A percentile compares a stretch with the other conserved stretches of the same genome.
Conservation (phyloP, 257 asterid genomes). For the Solanum piurae region DNA sequence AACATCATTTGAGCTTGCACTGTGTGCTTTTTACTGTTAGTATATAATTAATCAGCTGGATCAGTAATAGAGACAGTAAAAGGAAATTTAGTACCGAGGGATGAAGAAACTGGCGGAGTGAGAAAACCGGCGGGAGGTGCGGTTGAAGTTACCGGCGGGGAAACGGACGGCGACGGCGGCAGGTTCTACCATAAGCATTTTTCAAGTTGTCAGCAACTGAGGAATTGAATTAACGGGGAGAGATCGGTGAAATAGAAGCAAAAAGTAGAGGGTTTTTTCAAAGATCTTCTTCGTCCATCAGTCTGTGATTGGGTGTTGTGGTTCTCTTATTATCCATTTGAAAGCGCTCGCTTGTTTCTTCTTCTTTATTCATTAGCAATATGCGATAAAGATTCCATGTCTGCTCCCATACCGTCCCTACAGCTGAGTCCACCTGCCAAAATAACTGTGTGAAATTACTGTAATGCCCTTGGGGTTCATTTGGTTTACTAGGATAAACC, state of each 20-base stretch:
- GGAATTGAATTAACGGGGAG: not conserved
- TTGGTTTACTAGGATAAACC: not conserved
- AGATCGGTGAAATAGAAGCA: not conserved
- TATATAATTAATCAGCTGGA: not conserved
- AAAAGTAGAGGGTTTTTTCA: not conserved
- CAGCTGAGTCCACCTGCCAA: not conserved
- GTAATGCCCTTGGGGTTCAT: not conserved
- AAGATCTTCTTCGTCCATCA: not conserved
- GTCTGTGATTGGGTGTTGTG: constrained; percentile 13
- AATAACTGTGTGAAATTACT: not conserved
- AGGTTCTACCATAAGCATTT: constrained; percentile 65
- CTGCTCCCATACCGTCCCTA: not conserved
- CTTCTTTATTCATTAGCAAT: not conserved
- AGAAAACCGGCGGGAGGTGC: not conserved
- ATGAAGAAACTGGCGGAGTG: constrained; percentile 25
- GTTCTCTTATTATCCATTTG: constrained; percentile 19
- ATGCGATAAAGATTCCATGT: not conserved
- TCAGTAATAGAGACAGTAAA: not conserved
- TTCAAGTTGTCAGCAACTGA: not conserved
- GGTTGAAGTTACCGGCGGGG: constrained; percentile 30
- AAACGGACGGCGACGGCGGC: constrained; percentile 43
- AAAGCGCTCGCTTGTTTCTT: not conserved
- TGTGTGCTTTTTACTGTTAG: not conserved
- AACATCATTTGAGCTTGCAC: not conserved
- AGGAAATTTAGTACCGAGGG: constrained; percentile 27